A percentile compares a stretch with the other conserved stretches of the same genome.
Evolutionary conservation across 148 eudicot species (phyloP).

Genomic region (Nepenthes mirabilis): DNA sequence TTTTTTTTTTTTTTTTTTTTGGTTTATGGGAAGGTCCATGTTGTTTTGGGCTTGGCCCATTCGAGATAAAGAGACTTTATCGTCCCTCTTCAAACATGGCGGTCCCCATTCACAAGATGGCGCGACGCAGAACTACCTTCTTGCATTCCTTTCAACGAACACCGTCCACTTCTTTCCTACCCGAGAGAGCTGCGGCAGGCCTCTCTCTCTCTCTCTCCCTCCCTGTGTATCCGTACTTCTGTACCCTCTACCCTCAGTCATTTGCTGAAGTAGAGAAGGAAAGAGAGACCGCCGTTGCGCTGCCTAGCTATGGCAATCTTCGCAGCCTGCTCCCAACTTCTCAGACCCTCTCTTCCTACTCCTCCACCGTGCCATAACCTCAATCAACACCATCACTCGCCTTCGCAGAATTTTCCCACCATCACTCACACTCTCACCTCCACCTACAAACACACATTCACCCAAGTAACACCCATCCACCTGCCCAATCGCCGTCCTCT

Average conservation of each 20-base stretch:
- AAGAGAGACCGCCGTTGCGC: too few relatives aligned
- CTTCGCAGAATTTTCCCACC: neutral
- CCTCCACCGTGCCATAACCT: constrained; percentile 3
- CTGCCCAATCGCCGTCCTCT: constrained; percentile 10
- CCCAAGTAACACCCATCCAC: constrained; percentile 3
- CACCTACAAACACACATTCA: constrained; percentile 1
- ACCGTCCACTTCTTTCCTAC: neutral
- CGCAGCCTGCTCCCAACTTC: too few relatives aligned
- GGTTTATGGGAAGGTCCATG: too few relatives aligned
- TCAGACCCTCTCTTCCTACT: neutral
- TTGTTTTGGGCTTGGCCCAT: too few relatives aligned
- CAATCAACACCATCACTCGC: neutral
- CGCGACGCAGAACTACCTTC: neutral
- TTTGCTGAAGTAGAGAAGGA: too few relatives aligned
- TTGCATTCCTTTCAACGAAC: too few relatives aligned
- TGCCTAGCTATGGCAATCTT: too few relatives aligned
- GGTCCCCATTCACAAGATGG: neutral
- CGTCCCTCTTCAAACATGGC: too few relatives aligned
- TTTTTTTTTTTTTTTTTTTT: too few relatives aligned
- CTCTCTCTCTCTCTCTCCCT: neutral
- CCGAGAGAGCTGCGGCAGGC: neutral
- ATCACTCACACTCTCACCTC: constrained; percentile 1
- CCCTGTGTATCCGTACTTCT: too few relatives aligned
- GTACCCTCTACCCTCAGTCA: too few relatives aligned
- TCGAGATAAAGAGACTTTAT: too few relatives aligned